Conservation (phyloP, 1,139 yeast species). For the Saccharomycopsis hybrid region DNA sequence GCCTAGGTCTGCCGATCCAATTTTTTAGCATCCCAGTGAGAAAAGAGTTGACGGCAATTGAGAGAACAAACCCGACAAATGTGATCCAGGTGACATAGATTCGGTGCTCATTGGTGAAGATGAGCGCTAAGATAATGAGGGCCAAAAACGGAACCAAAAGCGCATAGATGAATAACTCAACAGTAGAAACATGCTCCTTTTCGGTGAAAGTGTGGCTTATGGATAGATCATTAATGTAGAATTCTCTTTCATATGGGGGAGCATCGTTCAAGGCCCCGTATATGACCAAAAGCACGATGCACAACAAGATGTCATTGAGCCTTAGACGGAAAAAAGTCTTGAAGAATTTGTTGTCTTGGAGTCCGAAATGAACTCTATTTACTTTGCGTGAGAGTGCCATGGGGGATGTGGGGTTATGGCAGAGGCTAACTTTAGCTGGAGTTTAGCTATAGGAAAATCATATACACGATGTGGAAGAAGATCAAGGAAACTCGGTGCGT, state of each 20-base stretch:
- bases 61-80: slow-evolving; percentile 44
- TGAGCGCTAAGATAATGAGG: slow-evolving; percentile 32
- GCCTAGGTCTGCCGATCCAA: slow-evolving; percentile 76
- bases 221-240: slow-evolving; percentile 47
- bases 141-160: slow-evolving; percentile 36
- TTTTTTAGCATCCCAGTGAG: slow-evolving; percentile 57
- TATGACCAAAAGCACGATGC: slow-evolving; percentile 36
- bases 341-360: slow-evolving; percentile 10
- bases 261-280: slow-evolving; percentile 41
- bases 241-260: slow-evolving; percentile 67
- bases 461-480: too few species aligned
- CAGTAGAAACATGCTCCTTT: slow-evolving; percentile 50
- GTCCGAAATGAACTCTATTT: slow-evolving; percentile 17
- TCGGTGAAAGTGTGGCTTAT: slow-evolving; percentile 71
- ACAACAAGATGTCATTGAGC: slow-evolving; percentile 45
- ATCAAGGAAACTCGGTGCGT: too few species aligned
- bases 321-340: slow-evolving; percentile 45
- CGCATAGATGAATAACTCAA: slow-evolving; percentile 34
- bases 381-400: slow-evolving; percentile 11
- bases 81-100: slow-evolving; percentile 43
- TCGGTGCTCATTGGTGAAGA: slow-evolving; percentile 35
- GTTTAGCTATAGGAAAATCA: too few species aligned
- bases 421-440: too few species aligned
- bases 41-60: slow-evolving; percentile 47
- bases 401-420: too few species aligned